phyloP scores from a whole-genome alignment of 345 rosid genomes.

The Dovyalis caffra region DNA sequence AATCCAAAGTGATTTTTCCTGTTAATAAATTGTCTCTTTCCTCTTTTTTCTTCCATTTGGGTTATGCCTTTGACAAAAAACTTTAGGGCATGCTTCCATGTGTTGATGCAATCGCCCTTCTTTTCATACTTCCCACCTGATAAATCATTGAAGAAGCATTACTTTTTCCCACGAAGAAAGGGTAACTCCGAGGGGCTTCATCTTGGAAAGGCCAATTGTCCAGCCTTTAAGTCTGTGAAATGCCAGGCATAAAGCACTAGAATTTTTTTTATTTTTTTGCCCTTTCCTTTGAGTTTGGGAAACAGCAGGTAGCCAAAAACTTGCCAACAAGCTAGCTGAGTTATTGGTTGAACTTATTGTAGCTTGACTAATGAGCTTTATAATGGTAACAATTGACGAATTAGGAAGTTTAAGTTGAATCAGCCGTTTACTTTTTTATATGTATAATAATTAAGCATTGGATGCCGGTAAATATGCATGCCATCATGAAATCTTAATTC shows the following conservation, averaged over 20 bases:
- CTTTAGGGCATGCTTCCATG: slow-evolving; percentile 15
- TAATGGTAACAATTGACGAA: too few relatives aligned
- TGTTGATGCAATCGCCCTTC: slow-evolving; percentile 8
- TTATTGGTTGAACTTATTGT: neutral
- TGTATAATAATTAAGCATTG: too few relatives aligned
- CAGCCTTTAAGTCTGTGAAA: slow-evolving; percentile 8
- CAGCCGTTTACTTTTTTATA: too few relatives aligned
- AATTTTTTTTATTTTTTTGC: too few relatives aligned
- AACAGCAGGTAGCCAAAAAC: neutral
- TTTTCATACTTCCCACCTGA: neutral
- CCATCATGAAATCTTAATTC: slow-evolving; percentile 17
- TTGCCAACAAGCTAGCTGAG: neutral
- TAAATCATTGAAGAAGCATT: slow-evolving; percentile 8
- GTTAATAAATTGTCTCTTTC: neutral
- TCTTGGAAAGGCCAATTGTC: slow-evolving; percentile 25
- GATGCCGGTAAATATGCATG: too few relatives aligned
- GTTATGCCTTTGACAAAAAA: slow-evolving; percentile 12
- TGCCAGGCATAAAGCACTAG: neutral
- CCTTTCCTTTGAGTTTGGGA: neutral
- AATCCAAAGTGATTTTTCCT: slow-evolving; percentile 33
- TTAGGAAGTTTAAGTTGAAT: too few relatives aligned
- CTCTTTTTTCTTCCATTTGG: slow-evolving; percentile 2
- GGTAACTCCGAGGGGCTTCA: neutral
- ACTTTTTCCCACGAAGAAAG: slow-evolving; percentile 5
- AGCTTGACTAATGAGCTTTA: too few relatives aligned